A percentile compares a stretch with the other conserved stretches of the same genome.
phyloP scores from a whole-genome alignment of 2,329 filamentous ascomycete genomes.

The Ophiostoma himal-ulmi region DNA sequence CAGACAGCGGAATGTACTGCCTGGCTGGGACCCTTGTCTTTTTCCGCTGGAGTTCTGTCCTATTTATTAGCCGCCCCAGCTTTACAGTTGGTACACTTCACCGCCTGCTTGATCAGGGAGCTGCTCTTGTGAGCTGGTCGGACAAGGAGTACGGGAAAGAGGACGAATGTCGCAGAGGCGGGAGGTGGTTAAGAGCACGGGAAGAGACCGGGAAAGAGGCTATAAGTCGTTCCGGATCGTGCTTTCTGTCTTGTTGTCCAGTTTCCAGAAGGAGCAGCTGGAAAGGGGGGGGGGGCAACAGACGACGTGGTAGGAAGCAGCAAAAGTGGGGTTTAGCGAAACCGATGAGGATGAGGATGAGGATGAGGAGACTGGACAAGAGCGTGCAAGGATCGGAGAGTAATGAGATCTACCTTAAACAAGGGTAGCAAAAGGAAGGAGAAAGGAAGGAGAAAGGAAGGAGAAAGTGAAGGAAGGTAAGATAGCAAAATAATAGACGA shows the following conservation, averaged over 20 bases:
- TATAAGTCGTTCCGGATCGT: neutral
- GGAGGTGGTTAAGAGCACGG: neutral
- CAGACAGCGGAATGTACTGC: neutral
- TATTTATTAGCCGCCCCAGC: constrained; percentile 1
- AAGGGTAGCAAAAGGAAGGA: neutral
- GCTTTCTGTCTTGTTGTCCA: neutral
- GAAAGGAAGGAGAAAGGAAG: neutral
- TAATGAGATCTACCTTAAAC: neutral
- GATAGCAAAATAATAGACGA: neutral
- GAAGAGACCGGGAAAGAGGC: neutral
- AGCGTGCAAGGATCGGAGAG: neutral
- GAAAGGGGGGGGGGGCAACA: neutral
- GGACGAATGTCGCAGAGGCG: neutral
- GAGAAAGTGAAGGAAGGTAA: neutral
- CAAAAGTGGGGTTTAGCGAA: constrained; percentile 8
- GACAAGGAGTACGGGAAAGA: neutral
- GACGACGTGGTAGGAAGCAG: constrained; percentile 11
- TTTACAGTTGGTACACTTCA: constrained; percentile 12
- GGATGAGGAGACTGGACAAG: neutral
- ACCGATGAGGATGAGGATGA: constrained; percentile 13
- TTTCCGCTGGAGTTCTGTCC: neutral
- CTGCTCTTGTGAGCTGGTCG: neutral
- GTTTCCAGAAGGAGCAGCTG: neutral
- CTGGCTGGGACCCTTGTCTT: constrained; percentile 7
- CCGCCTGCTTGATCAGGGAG: constrained; percentile 19